Conservation (phyloP, 495 filamentous ascomycete genomes). For the Choiromyces venosus region DNA sequence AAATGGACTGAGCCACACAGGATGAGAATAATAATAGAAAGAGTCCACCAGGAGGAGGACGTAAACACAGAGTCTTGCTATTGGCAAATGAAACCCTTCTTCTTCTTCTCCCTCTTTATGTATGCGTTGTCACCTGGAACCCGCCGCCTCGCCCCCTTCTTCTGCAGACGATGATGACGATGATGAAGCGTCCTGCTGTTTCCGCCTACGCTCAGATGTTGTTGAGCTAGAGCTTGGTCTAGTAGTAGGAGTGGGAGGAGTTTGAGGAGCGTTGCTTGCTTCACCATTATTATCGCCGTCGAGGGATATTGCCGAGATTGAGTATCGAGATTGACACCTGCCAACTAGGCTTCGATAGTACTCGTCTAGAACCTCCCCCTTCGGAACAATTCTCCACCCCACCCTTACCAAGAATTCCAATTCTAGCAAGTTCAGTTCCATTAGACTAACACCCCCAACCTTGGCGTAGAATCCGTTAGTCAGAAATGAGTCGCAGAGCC, state of each 20-base stretch:
- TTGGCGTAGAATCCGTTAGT: conserved; percentile 93
- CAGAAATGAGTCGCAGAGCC: conserved; percentile 93
- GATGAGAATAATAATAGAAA: background rate
- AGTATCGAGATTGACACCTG: conserved; percentile 42
- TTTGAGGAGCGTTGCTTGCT: background rate
- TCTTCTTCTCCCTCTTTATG: no score
- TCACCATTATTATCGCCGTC: background rate
- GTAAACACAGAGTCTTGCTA: background rate
- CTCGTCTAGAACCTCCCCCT: conserved; percentile 83
- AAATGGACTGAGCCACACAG: background rate
- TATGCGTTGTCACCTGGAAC: background rate
- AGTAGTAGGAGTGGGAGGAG: no score
- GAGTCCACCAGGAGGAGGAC: background rate
- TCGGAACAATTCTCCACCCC: conserved; percentile 93
- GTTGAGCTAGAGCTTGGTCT: background rate
- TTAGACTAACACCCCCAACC: conserved; percentile 82
- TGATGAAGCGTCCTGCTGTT: background rate
- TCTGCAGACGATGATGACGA: background rate
- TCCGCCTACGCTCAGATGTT: background rate
- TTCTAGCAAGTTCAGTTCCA: conserved; percentile 86
- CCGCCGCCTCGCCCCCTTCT: background rate
- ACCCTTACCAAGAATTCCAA: conserved; percentile 86
- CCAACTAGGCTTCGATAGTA: conserved; percentile 87
- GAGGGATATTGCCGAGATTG: conserved; percentile 2
- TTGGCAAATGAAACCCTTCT: background rate